Base-by-base conservation (phyloP, 306 rosid genomes). In the Quercus mongolica region DNA sequence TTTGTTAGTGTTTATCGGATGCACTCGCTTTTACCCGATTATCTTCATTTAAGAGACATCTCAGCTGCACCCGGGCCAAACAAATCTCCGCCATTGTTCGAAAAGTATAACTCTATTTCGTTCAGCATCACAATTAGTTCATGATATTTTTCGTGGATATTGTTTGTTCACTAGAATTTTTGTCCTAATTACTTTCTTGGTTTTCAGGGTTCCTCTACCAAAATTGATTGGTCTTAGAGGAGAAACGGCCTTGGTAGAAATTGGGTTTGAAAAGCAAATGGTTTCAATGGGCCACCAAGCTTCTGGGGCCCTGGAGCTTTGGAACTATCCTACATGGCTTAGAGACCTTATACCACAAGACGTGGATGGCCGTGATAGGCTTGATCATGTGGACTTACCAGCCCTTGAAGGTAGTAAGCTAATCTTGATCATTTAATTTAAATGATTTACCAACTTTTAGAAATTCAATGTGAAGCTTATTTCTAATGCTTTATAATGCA, bases 281-380 rank as follows among this genome's bases (percentile, higher is more conserved):
- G 92, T 90, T n/a, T 88, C 94, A 20, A 90, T 90, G 94, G 94
- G 94, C 35, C 92, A 90, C 80, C 94, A 90, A 81, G 85, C 94
- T 51, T 86, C 85, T 78, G 94, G 88, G 1, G 86, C 90, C 8
- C 61, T 90, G 0, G 92, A 88, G 79, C 90, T 85, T 52, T 85
- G 86, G 89, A 90, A 90, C 74, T 88, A 90, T 28, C 94, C 94
- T 21, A 0, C 56, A n/a, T 90, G 52, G 63, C 41, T 86, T 0
- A 88, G 94, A 46, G 83, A 90, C 18, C 59, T 90, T 0, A 54
- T 88, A 3, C 59, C 90, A 28, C 94, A 88, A 0, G 86, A 90
- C 2, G 0, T 73, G 4, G 81, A 86, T 65, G 94, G 92, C 49
- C 80, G 79, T 11, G 92, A 90, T 73, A 90, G 92, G 63, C 54